Evolutionary conservation across 768 basidiomycete species (phyloP).

Genomic region (Lanmaoa pseudosensibilis): DNA sequence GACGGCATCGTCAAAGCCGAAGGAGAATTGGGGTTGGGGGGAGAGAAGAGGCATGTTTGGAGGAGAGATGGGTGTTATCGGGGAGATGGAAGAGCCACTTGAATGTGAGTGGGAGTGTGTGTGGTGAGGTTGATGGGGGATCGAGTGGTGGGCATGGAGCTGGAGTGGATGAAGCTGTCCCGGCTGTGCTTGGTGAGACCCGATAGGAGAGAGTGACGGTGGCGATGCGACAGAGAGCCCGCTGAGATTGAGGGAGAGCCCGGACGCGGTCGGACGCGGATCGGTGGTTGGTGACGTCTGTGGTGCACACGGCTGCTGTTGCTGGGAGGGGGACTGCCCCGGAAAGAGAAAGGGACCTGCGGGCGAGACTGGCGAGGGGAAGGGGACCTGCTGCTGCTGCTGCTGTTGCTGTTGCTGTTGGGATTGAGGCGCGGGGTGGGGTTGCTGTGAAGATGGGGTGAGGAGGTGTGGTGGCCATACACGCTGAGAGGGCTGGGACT

Average conservation of each 20-base stretch:
- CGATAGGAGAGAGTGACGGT: slow-evolving; percentile 63
- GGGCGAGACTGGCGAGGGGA: slow-evolving; percentile 30
- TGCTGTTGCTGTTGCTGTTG: slow-evolving; percentile 2
- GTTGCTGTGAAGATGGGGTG: not conserved
- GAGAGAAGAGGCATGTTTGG: slow-evolving; percentile 44
- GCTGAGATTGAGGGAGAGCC: slow-evolving; percentile 67
- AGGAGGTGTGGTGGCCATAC: slow-evolving; percentile 24
- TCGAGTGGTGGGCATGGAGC: slow-evolving; percentile 52
- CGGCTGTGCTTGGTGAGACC: slow-evolving; percentile 41
- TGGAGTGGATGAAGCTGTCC: slow-evolving; percentile 59
- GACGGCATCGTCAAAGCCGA: slow-evolving; percentile 47
- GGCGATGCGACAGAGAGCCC: slow-evolving; percentile 67
- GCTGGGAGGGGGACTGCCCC: slow-evolving; percentile 2
- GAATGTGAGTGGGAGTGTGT: slow-evolving; percentile 26
- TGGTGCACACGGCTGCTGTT: slow-evolving; percentile 12
- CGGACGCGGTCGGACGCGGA: slow-evolving; percentile 32
- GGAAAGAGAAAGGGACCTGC: slow-evolving; percentile 23
- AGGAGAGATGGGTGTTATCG: slow-evolving; percentile 61
- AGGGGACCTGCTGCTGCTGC: slow-evolving; percentile 9
- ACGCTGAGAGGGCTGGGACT: slow-evolving; percentile 30
- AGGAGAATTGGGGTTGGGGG: slow-evolving; percentile 45
- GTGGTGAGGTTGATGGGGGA: slow-evolving; percentile 25
- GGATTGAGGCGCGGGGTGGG: not conserved
- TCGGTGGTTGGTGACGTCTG: slow-evolving; percentile 19
- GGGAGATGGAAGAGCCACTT: slow-evolving; percentile 38